Base-by-base conservation (phyloP, 768 basidiomycete species). In the Termitomyces sp. region DNA sequence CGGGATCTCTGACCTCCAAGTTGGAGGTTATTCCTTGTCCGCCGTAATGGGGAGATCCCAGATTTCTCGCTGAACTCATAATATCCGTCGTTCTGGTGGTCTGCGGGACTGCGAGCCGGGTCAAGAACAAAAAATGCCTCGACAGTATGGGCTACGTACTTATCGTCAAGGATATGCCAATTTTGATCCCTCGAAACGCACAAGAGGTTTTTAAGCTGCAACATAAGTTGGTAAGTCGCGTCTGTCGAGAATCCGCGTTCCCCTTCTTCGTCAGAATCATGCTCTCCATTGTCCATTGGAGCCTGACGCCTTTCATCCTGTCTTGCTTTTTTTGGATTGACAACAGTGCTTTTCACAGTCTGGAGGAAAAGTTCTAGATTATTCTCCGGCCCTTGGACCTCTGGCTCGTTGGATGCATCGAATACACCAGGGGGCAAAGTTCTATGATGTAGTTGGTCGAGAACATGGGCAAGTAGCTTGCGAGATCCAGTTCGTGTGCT, bases 391-490 rank as follows among this genome's bases (percentile, higher is more conserved):
- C 60, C 50, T 45, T 65, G 66, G 23, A 66, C 58, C 18, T 60
- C 60, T 15, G 61, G 46, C 11, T 63, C 64, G 35, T 67, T 66
- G 25, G 79, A 67, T 6, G 65, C 61, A 36, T 82, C 79, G 52
- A 80, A 77, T 32, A 82, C 69, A 2, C 81, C 64, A 2, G 83
- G 81, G 29, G 86, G 83, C 56, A 75, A 73, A 4, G 69, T 71
- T 52, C 90, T 76, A 47, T 69, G 71, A 44, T 81, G 78, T n/a
- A 93, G 75, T 60, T 86, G 82, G 18, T 74, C 73, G 15, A 92
- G 71, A 27, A 89, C 72, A 64, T 87, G 83, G 0, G 80, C 76
- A 3, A 91, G 73, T 22, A 90, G 73, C 64, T 91, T 91, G 46
- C 83, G 79, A 9, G 85, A 82, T 66, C 89, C 89, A 50, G 80